Percentiles rank a stretch among this genome's conserved stretches.
Conservation (phyloP, 2,329 filamentous ascomycete genomes). For the Aspergillus ruber region DNA sequence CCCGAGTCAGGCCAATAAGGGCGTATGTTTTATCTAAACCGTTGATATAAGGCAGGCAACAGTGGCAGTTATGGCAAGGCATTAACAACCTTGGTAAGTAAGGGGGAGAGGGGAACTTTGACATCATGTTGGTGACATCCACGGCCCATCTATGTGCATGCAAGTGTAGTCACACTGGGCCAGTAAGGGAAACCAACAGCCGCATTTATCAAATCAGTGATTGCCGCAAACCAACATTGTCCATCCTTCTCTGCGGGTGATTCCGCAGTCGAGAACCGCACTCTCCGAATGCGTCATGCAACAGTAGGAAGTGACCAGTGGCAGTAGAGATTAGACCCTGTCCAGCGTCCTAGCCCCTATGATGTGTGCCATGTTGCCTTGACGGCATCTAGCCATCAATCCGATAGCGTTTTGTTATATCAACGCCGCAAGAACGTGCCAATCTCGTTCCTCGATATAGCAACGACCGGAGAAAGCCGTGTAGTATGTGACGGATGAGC, state of each 20-base stretch:
- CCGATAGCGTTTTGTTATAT: neutral
- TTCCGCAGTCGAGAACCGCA: neutral
- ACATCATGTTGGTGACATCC: slow-evolving; percentile 18
- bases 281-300: neutral
- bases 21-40: slow-evolving; percentile 8
- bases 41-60: slow-evolving; percentile 7
- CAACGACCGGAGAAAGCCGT: neutral
- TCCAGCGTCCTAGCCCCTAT: neutral
- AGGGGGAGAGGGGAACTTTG: slow-evolving; percentile 10
- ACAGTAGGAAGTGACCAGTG: neutral
- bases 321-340: slow-evolving; percentile 4
- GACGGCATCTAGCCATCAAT: neutral
- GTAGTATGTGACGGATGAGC: slow-evolving; percentile 9
- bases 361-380: neutral
- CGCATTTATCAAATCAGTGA: slow-evolving; percentile 17
- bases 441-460: neutral
- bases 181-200: slow-evolving; percentile 8
- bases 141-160: slow-evolving; percentile 1
- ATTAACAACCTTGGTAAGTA: slow-evolving; percentile 9
- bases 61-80: slow-evolving; percentile 11
- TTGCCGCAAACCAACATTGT: slow-evolving; percentile 14
- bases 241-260: neutral
- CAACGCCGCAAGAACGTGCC: slow-evolving; percentile 2
- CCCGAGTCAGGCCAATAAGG: slow-evolving; percentile 7
- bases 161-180: slow-evolving; percentile 14